A percentile compares a stretch with the other conserved stretches of the same genome.
These are phyloP conservation scores for Aureobasidium musti DNA, from an alignment of 2,329 filamentous ascomycete species.

Conservation along the genomic window DNA sequence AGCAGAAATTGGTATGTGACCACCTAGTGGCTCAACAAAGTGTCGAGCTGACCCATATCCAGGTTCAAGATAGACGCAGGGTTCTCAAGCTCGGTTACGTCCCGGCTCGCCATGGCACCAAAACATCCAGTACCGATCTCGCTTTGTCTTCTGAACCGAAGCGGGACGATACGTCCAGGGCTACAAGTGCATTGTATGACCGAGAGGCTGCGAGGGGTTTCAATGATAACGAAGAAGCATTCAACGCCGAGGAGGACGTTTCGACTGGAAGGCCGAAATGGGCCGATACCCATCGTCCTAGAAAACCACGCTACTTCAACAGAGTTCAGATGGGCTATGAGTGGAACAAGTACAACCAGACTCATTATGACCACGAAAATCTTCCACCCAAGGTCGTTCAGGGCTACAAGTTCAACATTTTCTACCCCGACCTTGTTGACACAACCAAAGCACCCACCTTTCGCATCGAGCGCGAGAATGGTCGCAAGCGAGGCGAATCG, in stretches of 20 bases:
- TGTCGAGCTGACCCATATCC: slow-evolving; percentile 10
- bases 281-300: slow-evolving; percentile 80
- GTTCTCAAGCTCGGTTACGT: slow-evolving; percentile 67
- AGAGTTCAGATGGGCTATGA: slow-evolving; percentile 98
- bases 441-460: slow-evolving; percentile 93
- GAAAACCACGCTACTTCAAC: slow-evolving; percentile 97
- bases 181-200: slow-evolving; percentile 86
- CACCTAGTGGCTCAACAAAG: neutral
- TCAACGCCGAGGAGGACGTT: slow-evolving; percentile 83
- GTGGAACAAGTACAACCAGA: slow-evolving; percentile 99
- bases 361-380: slow-evolving; percentile 98
- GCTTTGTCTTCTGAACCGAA: slow-evolving; percentile 1
- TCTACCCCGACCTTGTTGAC: slow-evolving; percentile 96
- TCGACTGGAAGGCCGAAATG: slow-evolving; percentile 68
- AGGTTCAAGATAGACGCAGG: slow-evolving; percentile 60
- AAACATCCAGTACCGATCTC: neutral
- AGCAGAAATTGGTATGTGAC: slow-evolving; percentile 55
- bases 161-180: slow-evolving; percentile 75
- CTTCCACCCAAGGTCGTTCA: slow-evolving; percentile 97
- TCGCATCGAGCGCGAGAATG: slow-evolving; percentile 91
- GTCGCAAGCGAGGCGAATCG: slow-evolving; percentile 83
- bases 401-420: slow-evolving; percentile 99
- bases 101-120: slow-evolving; percentile 44
- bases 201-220: slow-evolving; percentile 89
- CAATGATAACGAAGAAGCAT: slow-evolving; percentile 92